Conservation (phyloP, 2,329 filamentous ascomycete species). For the Hypoxylon rubiginosum region DNA sequence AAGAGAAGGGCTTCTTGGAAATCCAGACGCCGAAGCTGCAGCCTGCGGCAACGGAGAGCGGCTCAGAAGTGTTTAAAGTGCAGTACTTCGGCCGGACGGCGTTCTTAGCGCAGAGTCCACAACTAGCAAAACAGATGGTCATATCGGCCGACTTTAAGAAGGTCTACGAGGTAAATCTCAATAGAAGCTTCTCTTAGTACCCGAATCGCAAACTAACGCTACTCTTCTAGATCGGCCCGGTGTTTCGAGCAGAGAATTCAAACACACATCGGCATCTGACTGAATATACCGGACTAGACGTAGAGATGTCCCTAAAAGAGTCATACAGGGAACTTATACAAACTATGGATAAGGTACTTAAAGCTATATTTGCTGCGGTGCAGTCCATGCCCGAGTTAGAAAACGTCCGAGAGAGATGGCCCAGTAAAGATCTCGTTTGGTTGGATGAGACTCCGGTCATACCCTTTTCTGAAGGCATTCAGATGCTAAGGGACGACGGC, state of each 20-base stretch:
- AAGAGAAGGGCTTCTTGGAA: conserved; percentile 84
- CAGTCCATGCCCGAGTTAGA: conserved; percentile 71
- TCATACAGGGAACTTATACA: conserved; percentile 90
- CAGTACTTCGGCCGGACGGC: conserved; percentile 90
- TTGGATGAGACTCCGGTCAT: conserved; percentile 86
- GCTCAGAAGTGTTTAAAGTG: conserved; percentile 89
- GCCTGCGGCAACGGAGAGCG: conserved; percentile 89
- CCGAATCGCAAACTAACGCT: conserved; percentile 52
- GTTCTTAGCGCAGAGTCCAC: conserved; percentile 91
- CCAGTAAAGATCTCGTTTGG: conserved; percentile 87
- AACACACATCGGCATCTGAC: conserved; percentile 96
- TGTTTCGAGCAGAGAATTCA: conserved; percentile 95
- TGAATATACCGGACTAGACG: conserved; percentile 91
- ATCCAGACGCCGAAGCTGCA: conserved; percentile 95
- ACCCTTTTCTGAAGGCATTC: conserved; percentile 83
- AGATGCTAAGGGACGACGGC: conserved; percentile 81
- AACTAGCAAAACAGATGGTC: conserved; percentile 92
- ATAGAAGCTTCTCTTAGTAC: not conserved
- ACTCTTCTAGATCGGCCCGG: conserved; percentile 89
- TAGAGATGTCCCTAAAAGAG: conserved; percentile 91
- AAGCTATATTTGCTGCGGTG: conserved; percentile 79
- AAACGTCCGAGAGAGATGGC: conserved; percentile 84
- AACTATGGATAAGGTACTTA: conserved; percentile 84
- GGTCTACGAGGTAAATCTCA: conserved; percentile 19
- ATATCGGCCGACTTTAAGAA: conserved; percentile 86